Conservation (phyloP, 2,329 filamentous ascomycete species). For the Pyrenophora seminiperda region DNA sequence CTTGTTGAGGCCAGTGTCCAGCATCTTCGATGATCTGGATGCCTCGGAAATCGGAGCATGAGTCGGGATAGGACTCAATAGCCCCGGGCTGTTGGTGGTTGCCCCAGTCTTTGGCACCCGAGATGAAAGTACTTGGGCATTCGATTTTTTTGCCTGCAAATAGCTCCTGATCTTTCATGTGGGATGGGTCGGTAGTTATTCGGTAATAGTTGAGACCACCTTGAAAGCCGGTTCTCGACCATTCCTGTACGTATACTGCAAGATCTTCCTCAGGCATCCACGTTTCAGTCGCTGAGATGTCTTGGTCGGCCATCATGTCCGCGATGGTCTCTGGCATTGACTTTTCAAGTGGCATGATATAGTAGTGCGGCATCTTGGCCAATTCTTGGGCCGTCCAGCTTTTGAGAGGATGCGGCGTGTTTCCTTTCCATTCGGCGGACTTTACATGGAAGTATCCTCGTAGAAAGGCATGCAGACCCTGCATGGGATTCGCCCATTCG, state of each 20-base stretch:
- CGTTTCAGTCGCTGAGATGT: constrained; percentile 50
- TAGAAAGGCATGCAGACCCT: constrained; percentile 64
- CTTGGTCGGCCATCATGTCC: constrained; percentile 60
- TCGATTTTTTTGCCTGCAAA: constrained; percentile 66
- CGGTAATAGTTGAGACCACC: constrained; percentile 72
- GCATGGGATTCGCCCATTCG: constrained; percentile 56
- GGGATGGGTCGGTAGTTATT: constrained; percentile 58
- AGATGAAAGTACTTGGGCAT: constrained; percentile 66
- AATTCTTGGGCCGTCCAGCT: constrained; percentile 64
- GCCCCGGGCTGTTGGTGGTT: constrained; percentile 70
- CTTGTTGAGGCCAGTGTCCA: constrained; percentile 74
- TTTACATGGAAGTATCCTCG: constrained; percentile 73
- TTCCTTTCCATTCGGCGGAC: constrained; percentile 63
- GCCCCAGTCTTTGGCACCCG: constrained; percentile 68
- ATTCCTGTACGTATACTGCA: constrained; percentile 65
- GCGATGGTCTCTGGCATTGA: constrained; percentile 66
- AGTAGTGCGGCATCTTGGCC: constrained; percentile 68
- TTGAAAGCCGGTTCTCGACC: constrained; percentile 66
- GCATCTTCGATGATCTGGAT: constrained; percentile 62
- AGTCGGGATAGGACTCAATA: constrained; percentile 61
- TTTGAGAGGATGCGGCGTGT: constrained; percentile 59
- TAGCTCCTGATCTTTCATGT: constrained; percentile 59
- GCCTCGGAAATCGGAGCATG: constrained; percentile 61
- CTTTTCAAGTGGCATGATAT: constrained; percentile 65
- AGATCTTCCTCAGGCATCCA: constrained; percentile 67